Conservation (phyloP, 2,329 filamentous ascomycete genomes). For the Chaetoscypha palmicola region DNA sequence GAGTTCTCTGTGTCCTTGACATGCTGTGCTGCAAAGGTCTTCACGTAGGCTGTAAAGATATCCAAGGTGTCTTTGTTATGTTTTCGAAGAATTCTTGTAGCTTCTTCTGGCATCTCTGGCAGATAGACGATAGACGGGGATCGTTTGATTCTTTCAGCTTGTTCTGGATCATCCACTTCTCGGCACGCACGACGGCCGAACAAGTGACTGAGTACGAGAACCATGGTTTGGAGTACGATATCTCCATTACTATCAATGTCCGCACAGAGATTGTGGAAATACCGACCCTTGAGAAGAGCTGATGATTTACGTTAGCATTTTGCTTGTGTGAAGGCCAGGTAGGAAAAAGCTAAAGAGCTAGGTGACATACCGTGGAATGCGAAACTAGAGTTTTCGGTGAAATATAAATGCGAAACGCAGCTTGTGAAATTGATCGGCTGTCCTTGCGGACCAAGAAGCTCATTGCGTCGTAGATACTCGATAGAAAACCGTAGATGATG, state of each 20-base stretch:
- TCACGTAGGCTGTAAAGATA: constrained; percentile 63
- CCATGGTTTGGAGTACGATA: constrained; percentile 50
- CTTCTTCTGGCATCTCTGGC: constrained; percentile 52
- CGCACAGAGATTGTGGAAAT: constrained; percentile 58
- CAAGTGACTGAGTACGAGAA: constrained; percentile 63
- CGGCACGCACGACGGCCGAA: constrained; percentile 55
- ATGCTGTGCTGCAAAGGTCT: constrained; percentile 61
- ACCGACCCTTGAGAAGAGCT: constrained; percentile 61
- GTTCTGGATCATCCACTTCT: constrained; percentile 42
- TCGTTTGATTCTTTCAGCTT: constrained; percentile 42
- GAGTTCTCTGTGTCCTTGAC: constrained; percentile 24
- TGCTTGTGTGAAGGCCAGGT: too few species aligned
- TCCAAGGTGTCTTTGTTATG: constrained; percentile 61
- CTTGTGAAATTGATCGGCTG: constrained; percentile 66
- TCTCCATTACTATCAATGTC: constrained; percentile 43
- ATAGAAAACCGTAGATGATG: constrained; percentile 77
- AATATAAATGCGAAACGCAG: constrained; percentile 66
- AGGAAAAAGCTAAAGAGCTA: too few species aligned
- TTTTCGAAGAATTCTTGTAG: constrained; percentile 46
- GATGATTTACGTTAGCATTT: constrained; percentile 12
- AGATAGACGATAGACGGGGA: constrained; percentile 60
- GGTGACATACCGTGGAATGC: constrained; percentile 56
- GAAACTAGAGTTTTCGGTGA: constrained; percentile 67
- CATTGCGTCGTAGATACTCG: constrained; percentile 66
- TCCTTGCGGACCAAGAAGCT: constrained; percentile 54